These are phyloP conservation scores for Endogone sp. DNA, from an alignment of 192 early-diverging fungal genomes.

Conservation along the genomic window DNA sequence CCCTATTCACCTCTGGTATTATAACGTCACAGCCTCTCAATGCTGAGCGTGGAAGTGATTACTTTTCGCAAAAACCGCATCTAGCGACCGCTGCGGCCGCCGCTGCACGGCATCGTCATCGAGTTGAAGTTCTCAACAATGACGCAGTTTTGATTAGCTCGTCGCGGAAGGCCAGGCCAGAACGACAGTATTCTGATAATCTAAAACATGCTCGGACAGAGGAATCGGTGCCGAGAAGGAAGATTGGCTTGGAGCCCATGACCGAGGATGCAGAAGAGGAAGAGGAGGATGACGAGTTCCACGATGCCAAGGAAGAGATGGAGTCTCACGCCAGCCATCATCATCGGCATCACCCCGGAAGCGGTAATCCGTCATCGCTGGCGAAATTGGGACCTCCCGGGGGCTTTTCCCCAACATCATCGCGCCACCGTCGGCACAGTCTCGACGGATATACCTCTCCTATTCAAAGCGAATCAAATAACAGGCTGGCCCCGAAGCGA, in stretches of 20 bases:
- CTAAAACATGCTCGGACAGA: background rate
- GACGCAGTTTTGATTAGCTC: constrained; percentile 18
- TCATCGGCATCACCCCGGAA: background rate
- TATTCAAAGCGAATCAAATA: background rate
- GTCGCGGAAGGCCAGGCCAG: constrained; percentile 3
- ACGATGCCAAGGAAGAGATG: background rate
- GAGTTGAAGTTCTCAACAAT: constrained; percentile 29
- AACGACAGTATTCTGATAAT: background rate
- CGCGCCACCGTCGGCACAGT: background rate
- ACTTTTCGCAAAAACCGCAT: background rate
- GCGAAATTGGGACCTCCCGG: too few relatives aligned
- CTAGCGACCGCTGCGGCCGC: background rate
- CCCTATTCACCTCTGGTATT: constrained; percentile 7
- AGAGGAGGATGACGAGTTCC: background rate
- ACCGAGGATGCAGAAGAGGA: constrained; percentile 2
- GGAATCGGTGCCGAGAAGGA: background rate
- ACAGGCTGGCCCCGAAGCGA: background rate
- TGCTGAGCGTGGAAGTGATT: background rate
- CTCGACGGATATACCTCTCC: background rate
- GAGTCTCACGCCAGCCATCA: background rate
- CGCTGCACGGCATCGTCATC: constrained; percentile 12
- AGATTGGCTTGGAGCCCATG: background rate
- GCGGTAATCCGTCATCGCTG: background rate
- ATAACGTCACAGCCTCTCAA: background rate
- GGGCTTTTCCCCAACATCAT: background rate